Evolutionary conservation across 257 asterid genomes (phyloP), one percentile per base, ranked within the genome.

Genomic region (Petrea volubilis): DNA sequence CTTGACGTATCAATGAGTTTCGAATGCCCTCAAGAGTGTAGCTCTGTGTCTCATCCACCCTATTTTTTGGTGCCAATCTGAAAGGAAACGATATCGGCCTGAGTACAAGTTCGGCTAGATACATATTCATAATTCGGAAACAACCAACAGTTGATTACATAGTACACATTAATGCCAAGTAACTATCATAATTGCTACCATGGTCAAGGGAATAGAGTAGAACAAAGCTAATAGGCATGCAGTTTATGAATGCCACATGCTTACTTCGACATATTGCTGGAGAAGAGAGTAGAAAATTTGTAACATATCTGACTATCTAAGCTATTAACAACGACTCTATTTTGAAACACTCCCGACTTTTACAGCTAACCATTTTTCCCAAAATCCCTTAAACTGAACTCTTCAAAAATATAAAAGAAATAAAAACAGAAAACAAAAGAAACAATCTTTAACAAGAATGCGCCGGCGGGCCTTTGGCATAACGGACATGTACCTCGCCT

Each of bases 21-120:
- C 97, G 77, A 41, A 92, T 88, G 31, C 95, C 96, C 8, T 90
- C 96, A 20, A 92, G 91, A 36, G 96, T 86, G 77, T 86, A 86
- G 62, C 83, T 78, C 49, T 85, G 58, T 0, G 88, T 85, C 84
- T 82, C 97, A 24, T 92, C 97, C 28, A 92, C 78, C 78, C 97
- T 82, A 53, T 64, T 83, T 70, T 79, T 88, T 50, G 23, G 59
- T 34, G 78, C 65, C 55, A 53, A 64, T 70, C 97, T 90, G 76
- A 70, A 59, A 77, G 33, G 50, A 53, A 64, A 67, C 1, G 17
- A 67, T 59, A 38, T 49, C 9, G 15, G 50, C 8, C 53, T 59
- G 64, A 74, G 63, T 29, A 68, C 55, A 63, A 52, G 64, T 77
- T 58, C 36, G 36, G 47, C 63, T 11, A 12, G 68, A 47, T 11